Conservation (phyloP, 2,329 filamentous ascomycete species). For the Aspergillus costaricaensis region DNA sequence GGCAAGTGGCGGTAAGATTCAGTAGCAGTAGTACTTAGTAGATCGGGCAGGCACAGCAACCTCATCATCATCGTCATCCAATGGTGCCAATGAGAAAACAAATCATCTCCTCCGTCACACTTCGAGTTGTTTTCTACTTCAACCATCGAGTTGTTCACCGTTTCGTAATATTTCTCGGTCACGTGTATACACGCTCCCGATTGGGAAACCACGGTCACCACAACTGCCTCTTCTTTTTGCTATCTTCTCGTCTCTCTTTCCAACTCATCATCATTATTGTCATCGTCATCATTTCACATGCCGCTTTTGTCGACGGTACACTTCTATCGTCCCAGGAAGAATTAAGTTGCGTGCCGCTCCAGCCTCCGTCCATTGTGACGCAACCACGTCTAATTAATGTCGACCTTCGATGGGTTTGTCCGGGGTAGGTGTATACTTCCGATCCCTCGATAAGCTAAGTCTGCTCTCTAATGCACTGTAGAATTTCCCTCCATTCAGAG, state of each 20-base stretch:
- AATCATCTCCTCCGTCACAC: slow-evolving; percentile 6
- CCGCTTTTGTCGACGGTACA: background rate
- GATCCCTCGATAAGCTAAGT: background rate
- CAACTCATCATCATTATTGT: background rate
- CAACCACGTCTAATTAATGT: slow-evolving; percentile 55
- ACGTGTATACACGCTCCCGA: background rate
- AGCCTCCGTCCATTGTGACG: background rate
- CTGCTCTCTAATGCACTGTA: slow-evolving; percentile 22
- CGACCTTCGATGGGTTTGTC: slow-evolving; percentile 72
- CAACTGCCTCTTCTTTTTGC: background rate
- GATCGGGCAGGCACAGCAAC: background rate
- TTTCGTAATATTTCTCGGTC: background rate
- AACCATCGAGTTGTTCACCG: background rate
- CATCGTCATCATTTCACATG: background rate
- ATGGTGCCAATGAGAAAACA: background rate
- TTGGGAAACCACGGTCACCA: background rate
- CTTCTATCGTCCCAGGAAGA: background rate
- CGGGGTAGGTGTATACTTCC: slow-evolving; percentile 35
- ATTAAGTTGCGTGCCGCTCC: background rate
- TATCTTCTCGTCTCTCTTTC: background rate
- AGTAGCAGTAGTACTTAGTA: background rate
- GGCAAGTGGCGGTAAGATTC: slow-evolving; percentile 6
- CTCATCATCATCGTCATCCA: background rate
- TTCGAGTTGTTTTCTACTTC: background rate
- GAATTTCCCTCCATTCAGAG: slow-evolving; percentile 80